Evolutionary conservation across 805 yeast genomes (phyloP).

Genomic region (Zygosaccharomyces bisporus): DNA sequence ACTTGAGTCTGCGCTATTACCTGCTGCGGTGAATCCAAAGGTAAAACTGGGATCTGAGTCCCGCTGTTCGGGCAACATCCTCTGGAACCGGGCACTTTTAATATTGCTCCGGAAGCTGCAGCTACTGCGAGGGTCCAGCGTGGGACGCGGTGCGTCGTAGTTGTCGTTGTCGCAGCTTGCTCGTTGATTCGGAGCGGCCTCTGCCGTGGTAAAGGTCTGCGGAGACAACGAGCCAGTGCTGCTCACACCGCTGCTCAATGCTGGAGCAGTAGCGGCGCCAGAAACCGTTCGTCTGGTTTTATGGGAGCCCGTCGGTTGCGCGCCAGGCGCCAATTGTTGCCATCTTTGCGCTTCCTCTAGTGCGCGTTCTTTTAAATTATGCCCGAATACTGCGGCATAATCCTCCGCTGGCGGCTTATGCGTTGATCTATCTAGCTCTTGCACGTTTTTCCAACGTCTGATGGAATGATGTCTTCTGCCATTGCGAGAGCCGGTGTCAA

Average conservation of each 20-base stretch:
- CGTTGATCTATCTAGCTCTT: neutral
- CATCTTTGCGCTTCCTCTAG: neutral
- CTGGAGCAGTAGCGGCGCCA: constrained; percentile 6
- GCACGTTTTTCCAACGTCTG: constrained; percentile 14
- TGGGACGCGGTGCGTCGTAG: constrained; percentile 1
- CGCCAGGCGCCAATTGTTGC: neutral
- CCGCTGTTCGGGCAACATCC: neutral
- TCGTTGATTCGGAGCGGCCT: neutral
- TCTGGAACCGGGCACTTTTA: neutral
- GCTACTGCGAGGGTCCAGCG: constrained; percentile 4
- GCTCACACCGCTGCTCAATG: neutral
- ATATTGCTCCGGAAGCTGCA: constrained; percentile 2
- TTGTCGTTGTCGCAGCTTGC: neutral
- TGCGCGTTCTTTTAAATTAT: neutral
- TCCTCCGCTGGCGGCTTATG: neutral
- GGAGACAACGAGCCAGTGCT: neutral
- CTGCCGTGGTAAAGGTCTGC: constrained; percentile 1
- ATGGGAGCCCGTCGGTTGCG: neutral
- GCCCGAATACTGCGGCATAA: neutral
- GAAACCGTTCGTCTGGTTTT: constrained; percentile 1
- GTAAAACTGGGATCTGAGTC: neutral
- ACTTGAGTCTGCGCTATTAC: neutral
- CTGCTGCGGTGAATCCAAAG: neutral
- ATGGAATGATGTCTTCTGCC: constrained; percentile 9
- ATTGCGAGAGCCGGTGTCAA: constrained; percentile 1